Base-by-base conservation (phyloP, 2,329 filamentous ascomycete species). In the Akanthomyces muscarius region DNA sequence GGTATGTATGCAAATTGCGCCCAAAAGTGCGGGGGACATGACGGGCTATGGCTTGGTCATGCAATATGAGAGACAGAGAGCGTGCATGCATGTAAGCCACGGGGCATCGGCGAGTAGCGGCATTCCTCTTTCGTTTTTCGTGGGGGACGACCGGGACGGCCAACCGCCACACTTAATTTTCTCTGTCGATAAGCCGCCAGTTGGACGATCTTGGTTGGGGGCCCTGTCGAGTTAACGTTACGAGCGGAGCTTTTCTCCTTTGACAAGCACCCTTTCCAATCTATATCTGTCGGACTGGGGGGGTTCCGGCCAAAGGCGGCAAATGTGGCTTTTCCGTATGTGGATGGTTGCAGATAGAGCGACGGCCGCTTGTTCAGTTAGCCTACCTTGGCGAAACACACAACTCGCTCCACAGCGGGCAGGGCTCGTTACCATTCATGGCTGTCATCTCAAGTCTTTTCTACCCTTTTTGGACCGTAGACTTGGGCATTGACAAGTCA, bases 181-280 rank as follows among this genome's bases (percentile, higher is more conserved):
- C 45, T 14, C 5, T 11, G 21, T 47, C 45, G 18, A 48, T 6
- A 10, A 25, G 45, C 47, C 11, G 33, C 8, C 33, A 42, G 18
- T 18, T 41, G 36, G 13, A 28, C 36, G 36, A 38, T 45, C 2
- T 36, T 18, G n/a, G 25, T 38, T 45, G 5, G 28, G n/a, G 14
- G 16, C n/a, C 11, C 23, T 23, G 38, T 16, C 18, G 28, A 48
- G 59, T 61, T 61, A 61, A 61, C 59, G 59, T 61, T 61, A 55
- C 59, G 28, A 41, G 59, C 59, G 59, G 59, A 61, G 50, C 51
- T 48, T 10, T 41, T 3, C 10, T 11, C 33, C 33, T 2, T 36
- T 11, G 30, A 33, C 41, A 28, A 42, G 21, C n/a, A n/a, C 18
- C 47, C 38, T 18, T 52, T 53, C 3, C 48, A 47, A 53, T 59